Base-by-base conservation (phyloP, 371 early-diverging fungal species). In the Mortierella sp. region DNA sequence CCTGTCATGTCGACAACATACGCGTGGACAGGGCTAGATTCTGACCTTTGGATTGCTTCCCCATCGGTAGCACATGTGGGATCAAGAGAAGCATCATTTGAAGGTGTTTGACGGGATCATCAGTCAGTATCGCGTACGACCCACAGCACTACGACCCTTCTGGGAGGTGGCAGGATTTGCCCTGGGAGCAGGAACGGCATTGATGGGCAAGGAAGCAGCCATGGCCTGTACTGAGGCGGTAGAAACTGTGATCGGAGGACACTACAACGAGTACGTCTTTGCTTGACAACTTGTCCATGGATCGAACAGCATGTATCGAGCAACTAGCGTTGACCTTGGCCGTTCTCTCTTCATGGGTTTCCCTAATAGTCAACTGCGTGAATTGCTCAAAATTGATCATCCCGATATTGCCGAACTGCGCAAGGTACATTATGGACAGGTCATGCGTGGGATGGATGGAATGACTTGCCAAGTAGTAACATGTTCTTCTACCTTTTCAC, bases 221-320 rank as follows among this genome's bases (percentile, higher is more conserved):
- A 98, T 98, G 98, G 95, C 96, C 3, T 97, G 97, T 79, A 98
- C 98, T 0, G 98, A 98, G 70, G 98, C 98, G 1, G 98, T 97
- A 17, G 98, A 98, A 80, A 95, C 97, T 0, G 94, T 93, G 17
- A 97, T 98, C 79, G 98, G 98, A n/a, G 82, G 90, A 44, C 98
- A 98, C 69, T 98, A 98, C 77, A 95, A 98, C 71, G 96, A 96
- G 87, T 91, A 86, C 59, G 80, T 72, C n/a, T n/a, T n/a, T n/a
- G n/a, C n/a, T n/a, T n/a, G n/a, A n/a, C n/a, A n/a, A n/a, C n/a
- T n/a, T n/a, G n/a, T n/a, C n/a, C n/a, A n/a, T n/a, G n/a, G n/a
- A n/a, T n/a, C n/a, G n/a, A n/a, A n/a, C n/a, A n/a, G n/a, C n/a
- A n/a, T n/a, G n/a, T n/a, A n/a, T n/a, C n/a, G n/a, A n/a, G n/a